Conservation (phyloP, 2,329 filamentous ascomycete genomes). For the Dendrostoma leiphaemia region DNA sequence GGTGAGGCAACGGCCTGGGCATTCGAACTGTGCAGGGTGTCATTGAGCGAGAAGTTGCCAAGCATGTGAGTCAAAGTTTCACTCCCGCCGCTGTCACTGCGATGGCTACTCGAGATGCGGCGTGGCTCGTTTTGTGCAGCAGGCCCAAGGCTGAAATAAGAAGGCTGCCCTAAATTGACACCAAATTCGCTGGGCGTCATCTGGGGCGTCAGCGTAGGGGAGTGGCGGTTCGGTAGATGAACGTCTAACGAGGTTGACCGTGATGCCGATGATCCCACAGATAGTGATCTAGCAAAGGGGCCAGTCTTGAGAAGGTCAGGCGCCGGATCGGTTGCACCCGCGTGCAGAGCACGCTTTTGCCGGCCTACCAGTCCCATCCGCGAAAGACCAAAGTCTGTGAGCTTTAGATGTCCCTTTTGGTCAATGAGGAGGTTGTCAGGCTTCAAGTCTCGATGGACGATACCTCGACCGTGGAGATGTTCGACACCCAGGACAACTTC, state of each 20-base stretch:
- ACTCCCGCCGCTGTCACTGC: constrained; percentile 90
- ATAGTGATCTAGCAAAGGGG: constrained; percentile 81
- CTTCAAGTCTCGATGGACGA: constrained; percentile 95
- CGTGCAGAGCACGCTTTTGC: constrained; percentile 88
- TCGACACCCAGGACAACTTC: constrained; percentile 97
- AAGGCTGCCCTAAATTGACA: constrained; percentile 73
- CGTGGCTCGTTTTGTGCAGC: constrained; percentile 53
- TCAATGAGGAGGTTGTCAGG: constrained; percentile 97
- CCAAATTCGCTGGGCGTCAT: constrained; percentile 75
- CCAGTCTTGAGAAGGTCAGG: constrained; percentile 92
- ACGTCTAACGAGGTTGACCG: constrained; percentile 92
- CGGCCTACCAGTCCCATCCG: constrained; percentile 95
- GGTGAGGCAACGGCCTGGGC: constrained; percentile 53
- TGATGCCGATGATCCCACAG: constrained; percentile 71
- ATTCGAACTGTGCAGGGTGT: constrained; percentile 44
- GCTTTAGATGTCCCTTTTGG: constrained; percentile 90
- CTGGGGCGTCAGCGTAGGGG: constrained; percentile 79
- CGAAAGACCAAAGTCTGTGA: constrained; percentile 96
- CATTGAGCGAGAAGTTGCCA: constrained; percentile 71
- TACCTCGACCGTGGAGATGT: constrained; percentile 88
- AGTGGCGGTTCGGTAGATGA: constrained; percentile 63
- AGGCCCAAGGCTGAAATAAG: constrained; percentile 80
- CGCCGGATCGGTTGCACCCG: constrained; percentile 72
- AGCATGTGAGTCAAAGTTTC: constrained; percentile 84
- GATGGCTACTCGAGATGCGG: constrained; percentile 74